Evolutionary conservation across 768 basidiomycete genomes (phyloP), one percentile per base, ranked within the genome.

Genomic region (Mycena vulgaris): DNA sequence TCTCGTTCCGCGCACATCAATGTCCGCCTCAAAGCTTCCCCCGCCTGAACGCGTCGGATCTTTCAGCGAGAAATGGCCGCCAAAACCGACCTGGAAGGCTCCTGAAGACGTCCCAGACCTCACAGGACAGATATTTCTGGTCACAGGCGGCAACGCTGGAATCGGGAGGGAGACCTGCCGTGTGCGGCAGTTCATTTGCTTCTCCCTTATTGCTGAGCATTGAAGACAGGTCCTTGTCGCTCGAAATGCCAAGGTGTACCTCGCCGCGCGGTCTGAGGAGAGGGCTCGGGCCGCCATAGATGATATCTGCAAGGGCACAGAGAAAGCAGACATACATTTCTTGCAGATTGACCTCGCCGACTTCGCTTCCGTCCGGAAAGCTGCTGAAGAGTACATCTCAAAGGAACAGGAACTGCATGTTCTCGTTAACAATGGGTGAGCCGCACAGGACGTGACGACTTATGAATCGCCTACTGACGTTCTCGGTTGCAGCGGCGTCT

Each of bases 171-270:
- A 75, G 28, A 74, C 74, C 37, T 74, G 74, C 59, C 74, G 74
- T 28, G 74, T 74, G 42, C 63, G 73, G 33, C 27, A 19, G 3
- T 19, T 11, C 30, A 33, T 59, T 61, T 13, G 21, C 23, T 57
- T 30, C 16, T 27, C 16, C 6, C 57, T 60, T 28, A 9, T 2
- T 31, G 49, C 52, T 71, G n/a, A 72, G 21, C 42, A 10, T 53
- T 45, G 23, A 9, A 4, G 57, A 53, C 65, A 85, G 83, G 79
- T 76, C 4, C 78, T 87, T 27, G 76, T 88, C 28, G 42, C 70
- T 35, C 83, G 84, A 49, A 83, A 86, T 62, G 87, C 87, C 19
- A 87, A 83, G 63, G 87, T 89, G 10, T 88, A 89, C 73, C 69
- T 88, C 52, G 85, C 83, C 1, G 73, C 80, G 23, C 79, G 85